Evolutionary conservation across 2,329 filamentous ascomycete species (phyloP), one percentile per base, ranked within the genome.

Genomic region (Trichoderma citrinoviride): DNA sequence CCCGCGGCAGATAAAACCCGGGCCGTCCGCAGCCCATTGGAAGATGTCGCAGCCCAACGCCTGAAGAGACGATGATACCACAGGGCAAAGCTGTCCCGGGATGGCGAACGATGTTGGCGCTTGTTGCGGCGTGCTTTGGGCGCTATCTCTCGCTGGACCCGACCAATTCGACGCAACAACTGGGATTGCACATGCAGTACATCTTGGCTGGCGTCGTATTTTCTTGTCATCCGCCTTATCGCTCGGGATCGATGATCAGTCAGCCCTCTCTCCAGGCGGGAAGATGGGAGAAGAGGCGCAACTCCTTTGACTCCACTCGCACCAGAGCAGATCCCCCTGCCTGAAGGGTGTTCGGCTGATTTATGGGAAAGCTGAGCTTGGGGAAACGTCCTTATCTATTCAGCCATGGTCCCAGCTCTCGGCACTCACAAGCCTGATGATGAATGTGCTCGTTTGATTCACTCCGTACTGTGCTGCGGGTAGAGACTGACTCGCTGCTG

Each of bases 231-330:
- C 23, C 47, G 47, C 58, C 58, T 61, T 61, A 61, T 61, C 58
- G 47, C 46, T 44, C n/a, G 40, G 29, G 57, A 61, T 61, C 57
- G 57, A 33, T 40, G 12, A 52, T 61, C 57, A 41, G 46, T 43
- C 57, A 61, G 57, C 57, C 52, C 40, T 37, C 53, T 54, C 49
- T 50, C 25, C 47, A 40, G 17, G 29, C 52, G 19, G 27, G n/a
- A n/a, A 23, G 10, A 29, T 29, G 29, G n/a, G 41, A 57, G 29
- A 44, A 44, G 47, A 43, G 19, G 43, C 33, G 25, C 46, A 50
- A 41, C 41, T 19, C n/a, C 56, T 8, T 21, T 1, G 33, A 37
- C 33, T 37, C 33, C 33, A 37, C 33, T 37, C 33, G 12, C 33
- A 37, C 10, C 33, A 37, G 33, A n/a, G 33, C 33, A 37, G 33